These are phyloP conservation scores for Exophiala sideris DNA, from an alignment of 2,329 filamentous ascomycete species.

Conservation along the genomic window DNA sequence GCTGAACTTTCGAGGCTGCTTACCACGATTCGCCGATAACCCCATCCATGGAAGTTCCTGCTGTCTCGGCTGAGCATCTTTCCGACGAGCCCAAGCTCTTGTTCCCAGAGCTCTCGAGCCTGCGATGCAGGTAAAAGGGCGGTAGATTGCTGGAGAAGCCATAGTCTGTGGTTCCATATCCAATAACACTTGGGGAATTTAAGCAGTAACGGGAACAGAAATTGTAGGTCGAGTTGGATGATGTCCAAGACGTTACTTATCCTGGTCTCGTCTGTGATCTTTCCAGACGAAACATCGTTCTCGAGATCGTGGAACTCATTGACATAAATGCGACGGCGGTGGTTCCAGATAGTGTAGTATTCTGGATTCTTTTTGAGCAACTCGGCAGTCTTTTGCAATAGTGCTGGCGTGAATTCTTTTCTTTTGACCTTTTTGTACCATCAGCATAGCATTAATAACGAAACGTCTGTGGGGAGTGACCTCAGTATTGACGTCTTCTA, in stretches of 20 bases:
- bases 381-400: slow-evolving; percentile 43
- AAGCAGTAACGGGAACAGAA: slow-evolving; percentile 78
- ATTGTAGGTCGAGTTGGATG: slow-evolving; percentile 71
- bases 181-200: slow-evolving; percentile 97
- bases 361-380: slow-evolving; percentile 46
- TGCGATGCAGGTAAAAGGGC: slow-evolving; percentile 54
- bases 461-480: slow-evolving; percentile 39
- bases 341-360: slow-evolving; percentile 50
- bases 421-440: slow-evolving; percentile 34
- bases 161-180: slow-evolving; percentile 96
- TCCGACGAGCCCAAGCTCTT: slow-evolving; percentile 74
- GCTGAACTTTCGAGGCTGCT: slow-evolving; percentile 63
- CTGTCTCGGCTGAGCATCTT: slow-evolving; percentile 87
- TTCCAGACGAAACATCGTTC: slow-evolving; percentile 21
- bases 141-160: slow-evolving; percentile 73
- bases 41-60: slow-evolving; percentile 96
- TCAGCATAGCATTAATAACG: slow-evolving; percentile 4
- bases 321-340: slow-evolving; percentile 59
- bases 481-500: slow-evolving; percentile 64
- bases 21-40: slow-evolving; percentile 78
- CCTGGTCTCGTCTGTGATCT: slow-evolving; percentile 29
- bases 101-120: slow-evolving; percentile 71
- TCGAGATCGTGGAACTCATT: slow-evolving; percentile 27
- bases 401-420: slow-evolving; percentile 41
- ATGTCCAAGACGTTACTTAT: slow-evolving; percentile 46